Percentiles rank a stretch among this genome's conserved stretches.
These are phyloP conservation scores for Ophiostoma ips DNA, from an alignment of 2,329 filamentous ascomycete species.

Conservation along the genomic window DNA sequence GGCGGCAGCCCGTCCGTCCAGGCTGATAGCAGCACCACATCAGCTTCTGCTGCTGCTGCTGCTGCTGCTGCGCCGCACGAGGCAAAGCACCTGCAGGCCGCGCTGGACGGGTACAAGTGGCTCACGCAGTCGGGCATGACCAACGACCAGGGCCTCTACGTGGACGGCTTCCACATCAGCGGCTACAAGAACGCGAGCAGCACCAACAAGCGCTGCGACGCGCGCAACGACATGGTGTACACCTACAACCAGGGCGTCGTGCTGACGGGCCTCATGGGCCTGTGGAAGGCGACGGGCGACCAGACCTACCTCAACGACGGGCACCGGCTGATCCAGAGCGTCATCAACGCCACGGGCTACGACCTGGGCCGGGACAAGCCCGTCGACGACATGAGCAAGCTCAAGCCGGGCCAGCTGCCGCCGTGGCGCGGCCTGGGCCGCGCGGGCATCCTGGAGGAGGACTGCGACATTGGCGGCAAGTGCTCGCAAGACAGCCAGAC, in stretches of 20 bases:
- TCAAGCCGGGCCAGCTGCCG: constrained; percentile 26
- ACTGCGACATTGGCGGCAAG: constrained; percentile 57
- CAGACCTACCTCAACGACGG: constrained; percentile 61
- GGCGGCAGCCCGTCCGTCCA: too few species aligned
- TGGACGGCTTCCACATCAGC: constrained; percentile 78
- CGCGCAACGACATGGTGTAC: constrained; percentile 77
- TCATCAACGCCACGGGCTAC: constrained; percentile 71
- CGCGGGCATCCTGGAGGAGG: constrained; percentile 69
- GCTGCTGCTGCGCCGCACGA: constrained; percentile 33
- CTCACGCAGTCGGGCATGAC: constrained; percentile 68
- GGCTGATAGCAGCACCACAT: too few species aligned
- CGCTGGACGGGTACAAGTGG: constrained; percentile 70
- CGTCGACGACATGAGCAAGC: constrained; percentile 25
- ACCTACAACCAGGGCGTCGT: constrained; percentile 94
- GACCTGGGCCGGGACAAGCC: constrained; percentile 29
- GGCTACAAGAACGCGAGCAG: constrained; percentile 44
- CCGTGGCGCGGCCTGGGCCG: constrained; percentile 65
- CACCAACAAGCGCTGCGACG: constrained; percentile 61
- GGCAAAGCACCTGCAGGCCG: constrained; percentile 55
- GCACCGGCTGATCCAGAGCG: constrained; percentile 58
- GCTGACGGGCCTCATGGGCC: constrained; percentile 63
- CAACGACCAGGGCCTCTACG: constrained; percentile 59
- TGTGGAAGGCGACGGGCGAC: constrained; percentile 69
- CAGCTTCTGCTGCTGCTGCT: too few species aligned
- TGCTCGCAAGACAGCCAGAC: constrained; percentile 79